Conservation (phyloP, 2,329 filamentous ascomycete species). For the Magnaporthales sp. region DNA sequence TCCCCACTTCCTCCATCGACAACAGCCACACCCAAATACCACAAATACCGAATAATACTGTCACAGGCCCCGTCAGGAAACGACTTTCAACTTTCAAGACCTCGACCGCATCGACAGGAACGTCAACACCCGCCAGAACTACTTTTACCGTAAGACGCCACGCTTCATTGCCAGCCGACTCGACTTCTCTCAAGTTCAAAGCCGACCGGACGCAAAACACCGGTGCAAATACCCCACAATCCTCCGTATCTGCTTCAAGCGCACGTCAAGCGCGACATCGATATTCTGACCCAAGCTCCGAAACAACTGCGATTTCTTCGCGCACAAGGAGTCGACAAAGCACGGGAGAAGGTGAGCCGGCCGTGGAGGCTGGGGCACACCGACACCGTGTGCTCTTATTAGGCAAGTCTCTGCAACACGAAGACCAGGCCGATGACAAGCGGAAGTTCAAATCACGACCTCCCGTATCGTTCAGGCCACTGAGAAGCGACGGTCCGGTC, state of each 20-base stretch:
- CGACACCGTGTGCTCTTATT: conserved; percentile 39
- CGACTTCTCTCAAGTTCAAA: conserved; percentile 9
- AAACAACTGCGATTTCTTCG: background rate
- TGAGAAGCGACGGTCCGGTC: conserved; percentile 21
- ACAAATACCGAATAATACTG: background rate
- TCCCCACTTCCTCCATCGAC: conserved; percentile 3
- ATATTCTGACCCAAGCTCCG: background rate
- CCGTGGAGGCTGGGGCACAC: conserved; percentile 13
- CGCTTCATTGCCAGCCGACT: conserved; percentile 28
- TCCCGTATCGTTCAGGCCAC: conserved; percentile 41
- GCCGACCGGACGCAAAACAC: background rate
- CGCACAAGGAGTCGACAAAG: background rate
- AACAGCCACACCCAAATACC: conserved; percentile 8
- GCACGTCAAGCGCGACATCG: background rate
- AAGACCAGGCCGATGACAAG: conserved; percentile 38
- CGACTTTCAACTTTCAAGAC: conserved; percentile 29
- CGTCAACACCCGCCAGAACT: conserved; percentile 11
- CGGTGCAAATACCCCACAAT: background rate
- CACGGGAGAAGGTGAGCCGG: background rate
- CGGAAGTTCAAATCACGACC: conserved; percentile 34
- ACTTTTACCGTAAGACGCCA: conserved; percentile 22
- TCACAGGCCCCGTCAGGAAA: conserved; percentile 10
- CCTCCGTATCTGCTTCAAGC: background rate
- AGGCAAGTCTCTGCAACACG: conserved; percentile 31
- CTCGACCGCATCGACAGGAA: conserved; percentile 14